Conservation (phyloP, 1,139 yeast genomes). For the Dujonia santamariae region DNA sequence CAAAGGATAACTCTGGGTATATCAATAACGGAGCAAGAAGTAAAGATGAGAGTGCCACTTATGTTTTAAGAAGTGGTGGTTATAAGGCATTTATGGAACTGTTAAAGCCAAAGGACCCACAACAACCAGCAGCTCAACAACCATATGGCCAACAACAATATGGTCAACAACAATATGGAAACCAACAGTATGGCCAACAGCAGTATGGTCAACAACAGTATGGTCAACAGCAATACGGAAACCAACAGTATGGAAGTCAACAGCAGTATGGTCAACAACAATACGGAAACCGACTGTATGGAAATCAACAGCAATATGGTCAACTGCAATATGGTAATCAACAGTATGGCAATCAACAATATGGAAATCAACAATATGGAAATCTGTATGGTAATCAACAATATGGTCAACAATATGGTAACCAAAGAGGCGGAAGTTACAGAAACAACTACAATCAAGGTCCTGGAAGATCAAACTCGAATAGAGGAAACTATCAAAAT, state of each 20-base stretch:
- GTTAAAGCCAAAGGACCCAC: conserved; percentile 2
- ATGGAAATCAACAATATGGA: conserved; percentile 10
- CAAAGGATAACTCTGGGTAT: conserved; percentile 35
- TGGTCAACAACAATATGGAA: not conserved
- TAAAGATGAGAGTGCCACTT: conserved; percentile 28
- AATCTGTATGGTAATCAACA: conserved; percentile 11
- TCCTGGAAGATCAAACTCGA: conserved; percentile 7
- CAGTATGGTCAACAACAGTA: conserved; percentile 6
- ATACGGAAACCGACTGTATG: not conserved
- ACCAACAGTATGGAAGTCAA: conserved; percentile 5
- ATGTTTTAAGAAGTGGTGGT: conserved; percentile 41
- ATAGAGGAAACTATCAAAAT: conserved; percentile 6
- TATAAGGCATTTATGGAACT: conserved; percentile 31
- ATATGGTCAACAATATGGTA: conserved; percentile 8
- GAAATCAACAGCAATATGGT: conserved; percentile 1
- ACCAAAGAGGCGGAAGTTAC: conserved; percentile 7
- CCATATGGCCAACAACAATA: conserved; percentile 8
- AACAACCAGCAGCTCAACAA: conserved; percentile 1
- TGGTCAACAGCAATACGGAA: conserved; percentile 4
- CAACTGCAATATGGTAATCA: conserved; percentile 4
- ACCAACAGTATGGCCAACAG: conserved; percentile 2
- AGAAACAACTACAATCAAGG: conserved; percentile 10
- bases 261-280: conserved; percentile 4
- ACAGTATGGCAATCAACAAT: conserved; percentile 7
- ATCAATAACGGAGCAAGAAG: conserved; percentile 44